A percentile compares a stretch with the other conserved stretches of the same genome.
Evolutionary conservation across 163 green algal genomes (phyloP).

Genomic region (Coccomyxa subellipsoidea): DNA sequence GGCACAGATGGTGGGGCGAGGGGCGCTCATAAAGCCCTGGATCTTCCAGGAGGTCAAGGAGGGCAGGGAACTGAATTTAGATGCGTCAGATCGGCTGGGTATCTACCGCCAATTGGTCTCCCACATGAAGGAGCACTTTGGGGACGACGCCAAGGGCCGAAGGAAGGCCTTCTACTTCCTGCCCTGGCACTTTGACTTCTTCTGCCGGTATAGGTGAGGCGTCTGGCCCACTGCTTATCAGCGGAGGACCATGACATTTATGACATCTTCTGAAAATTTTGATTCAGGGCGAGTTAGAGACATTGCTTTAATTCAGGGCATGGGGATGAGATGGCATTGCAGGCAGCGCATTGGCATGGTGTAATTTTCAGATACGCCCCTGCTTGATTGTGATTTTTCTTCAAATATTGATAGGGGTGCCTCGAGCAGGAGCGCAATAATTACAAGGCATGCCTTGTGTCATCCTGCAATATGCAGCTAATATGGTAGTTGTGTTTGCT

Average conservation of each 20-base stretch:
- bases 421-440: too few species aligned
- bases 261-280: too few species aligned
- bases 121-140: constrained; percentile 80
- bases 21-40: constrained; percentile 80
- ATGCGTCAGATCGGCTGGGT: constrained; percentile 56
- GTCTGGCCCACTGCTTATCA: neutral
- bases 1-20: constrained; percentile 70
- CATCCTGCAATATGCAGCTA: too few species aligned
- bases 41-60: constrained; percentile 59
- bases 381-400: too few species aligned
- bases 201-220: constrained; percentile 50
- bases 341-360: too few species aligned
- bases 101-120: constrained; percentile 67
- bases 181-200: constrained; percentile 81
- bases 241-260: too few species aligned
- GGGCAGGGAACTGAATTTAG: constrained; percentile 52
- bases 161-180: constrained; percentile 77
- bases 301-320: too few species aligned
- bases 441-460: too few species aligned
- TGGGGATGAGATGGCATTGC: too few species aligned
- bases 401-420: too few species aligned
- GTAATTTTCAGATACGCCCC: too few species aligned
- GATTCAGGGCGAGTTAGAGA: too few species aligned
- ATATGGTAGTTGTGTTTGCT: neutral
- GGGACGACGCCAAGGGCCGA: constrained; percentile 53